Evolutionary conservation across 768 basidiomycete genomes (phyloP).

Genomic region (Rhodotorula toruloides): DNA sequence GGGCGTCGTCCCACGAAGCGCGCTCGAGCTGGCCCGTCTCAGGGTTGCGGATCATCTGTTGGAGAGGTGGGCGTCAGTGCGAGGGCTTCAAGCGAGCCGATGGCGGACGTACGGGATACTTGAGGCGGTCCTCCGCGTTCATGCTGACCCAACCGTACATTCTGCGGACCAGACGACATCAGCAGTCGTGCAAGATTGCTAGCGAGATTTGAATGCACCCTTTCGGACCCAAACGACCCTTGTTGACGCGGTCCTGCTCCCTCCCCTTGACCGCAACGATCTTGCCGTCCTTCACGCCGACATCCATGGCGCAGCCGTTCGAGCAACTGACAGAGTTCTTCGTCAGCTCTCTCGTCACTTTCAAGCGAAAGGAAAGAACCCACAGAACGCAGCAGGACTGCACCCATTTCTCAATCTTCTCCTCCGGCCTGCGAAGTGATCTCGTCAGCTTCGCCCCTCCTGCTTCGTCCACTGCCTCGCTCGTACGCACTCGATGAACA

Average conservation of each 20-base stretch:
- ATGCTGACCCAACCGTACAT: slow-evolving; percentile 37
- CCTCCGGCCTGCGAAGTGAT: slow-evolving; percentile 1
- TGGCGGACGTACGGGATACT: slow-evolving; percentile 26
- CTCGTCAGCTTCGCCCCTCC: not conserved
- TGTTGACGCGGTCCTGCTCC: slow-evolving; percentile 38
- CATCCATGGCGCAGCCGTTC: slow-evolving; percentile 35
- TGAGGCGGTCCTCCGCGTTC: slow-evolving; percentile 33
- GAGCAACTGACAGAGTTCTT: slow-evolving; percentile 13
- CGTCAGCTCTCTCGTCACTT: too few species aligned
- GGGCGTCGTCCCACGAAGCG: slow-evolving; percentile 39
- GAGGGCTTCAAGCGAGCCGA: too few species aligned
- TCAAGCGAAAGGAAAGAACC: too few species aligned
- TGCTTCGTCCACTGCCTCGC: not conserved
- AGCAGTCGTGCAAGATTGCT: not conserved
- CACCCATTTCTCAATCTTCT: slow-evolving; percentile 18
- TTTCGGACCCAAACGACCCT: slow-evolving; percentile 40
- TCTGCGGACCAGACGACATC: not conserved
- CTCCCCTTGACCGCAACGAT: slow-evolving; percentile 37
- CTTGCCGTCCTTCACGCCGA: slow-evolving; percentile 40
- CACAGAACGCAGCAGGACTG: slow-evolving; percentile 12
- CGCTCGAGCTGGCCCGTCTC: slow-evolving; percentile 38
- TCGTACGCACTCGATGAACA: slow-evolving; percentile 2
- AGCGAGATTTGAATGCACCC: slow-evolving; percentile 1
- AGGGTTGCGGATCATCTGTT: slow-evolving; percentile 33
- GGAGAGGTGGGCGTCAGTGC: not conserved